These are phyloP conservation scores for Gryganskiella cystojenkinii DNA, from an alignment of 192 early-diverging fungal genomes.

Conservation along the genomic window DNA sequence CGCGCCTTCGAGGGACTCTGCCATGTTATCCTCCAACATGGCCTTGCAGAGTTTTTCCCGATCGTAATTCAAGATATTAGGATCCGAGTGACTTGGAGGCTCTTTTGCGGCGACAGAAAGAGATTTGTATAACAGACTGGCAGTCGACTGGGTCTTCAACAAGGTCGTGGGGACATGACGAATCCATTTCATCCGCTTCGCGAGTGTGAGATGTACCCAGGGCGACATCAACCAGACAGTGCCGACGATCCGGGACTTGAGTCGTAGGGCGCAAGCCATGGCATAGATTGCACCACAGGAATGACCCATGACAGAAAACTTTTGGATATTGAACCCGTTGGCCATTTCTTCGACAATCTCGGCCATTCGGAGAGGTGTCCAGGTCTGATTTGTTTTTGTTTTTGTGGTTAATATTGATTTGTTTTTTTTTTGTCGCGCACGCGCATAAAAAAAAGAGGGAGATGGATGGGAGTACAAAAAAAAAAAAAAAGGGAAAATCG, in stretches of 20 bases:
- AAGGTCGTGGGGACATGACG: slow-evolving; percentile 51
- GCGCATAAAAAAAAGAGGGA: background rate
- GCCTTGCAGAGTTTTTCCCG: slow-evolving; percentile 52
- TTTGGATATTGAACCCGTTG: slow-evolving; percentile 51
- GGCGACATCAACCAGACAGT: slow-evolving; percentile 57
- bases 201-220: slow-evolving; percentile 54
- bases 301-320: slow-evolving; percentile 57
- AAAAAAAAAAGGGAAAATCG: no score
- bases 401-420: background rate
- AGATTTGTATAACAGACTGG: slow-evolving; percentile 35
- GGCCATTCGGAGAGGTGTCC: slow-evolving; percentile 44
- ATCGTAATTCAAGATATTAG: slow-evolving; percentile 46
- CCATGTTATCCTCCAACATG: slow-evolving; percentile 55
- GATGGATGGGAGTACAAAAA: no score
- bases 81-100: slow-evolving; percentile 43
- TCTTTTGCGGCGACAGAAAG: slow-evolving; percentile 52
- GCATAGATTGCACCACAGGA: slow-evolving; percentile 57
- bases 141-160: slow-evolving; percentile 42
- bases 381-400: slow-evolving; percentile 6
- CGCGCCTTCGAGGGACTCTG: slow-evolving; percentile 51
- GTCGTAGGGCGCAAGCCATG: slow-evolving; percentile 53
- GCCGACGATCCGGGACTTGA: slow-evolving; percentile 47
- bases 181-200: slow-evolving; percentile 58
- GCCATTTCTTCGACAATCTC: slow-evolving; percentile 57
- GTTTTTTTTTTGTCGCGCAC: background rate